Percentiles rank a stretch among this genome's conserved stretches.
Evolutionary conservation across 768 basidiomycete genomes (phyloP).

Genomic region (Trametes cinnabarina): DNA sequence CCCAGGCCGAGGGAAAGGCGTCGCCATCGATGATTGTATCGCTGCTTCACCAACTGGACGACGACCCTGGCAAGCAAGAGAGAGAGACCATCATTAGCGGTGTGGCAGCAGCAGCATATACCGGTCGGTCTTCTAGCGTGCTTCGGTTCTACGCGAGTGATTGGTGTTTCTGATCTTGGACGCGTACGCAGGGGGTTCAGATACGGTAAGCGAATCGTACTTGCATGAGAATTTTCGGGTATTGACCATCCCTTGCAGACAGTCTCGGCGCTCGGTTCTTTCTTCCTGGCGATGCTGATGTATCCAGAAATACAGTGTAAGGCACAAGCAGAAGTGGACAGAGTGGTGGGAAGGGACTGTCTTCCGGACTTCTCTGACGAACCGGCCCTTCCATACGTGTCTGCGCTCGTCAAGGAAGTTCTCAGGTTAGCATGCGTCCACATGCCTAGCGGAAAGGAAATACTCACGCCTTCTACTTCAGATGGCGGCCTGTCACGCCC

Average conservation of each 20-base stretch:
- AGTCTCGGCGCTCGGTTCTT: slow-evolving; percentile 24
- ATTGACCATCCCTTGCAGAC: slow-evolving; percentile 9
- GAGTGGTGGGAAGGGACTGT: slow-evolving; percentile 35
- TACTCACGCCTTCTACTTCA: not conserved
- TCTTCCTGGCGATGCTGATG: slow-evolving; percentile 34
- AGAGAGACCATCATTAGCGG: slow-evolving; percentile 20
- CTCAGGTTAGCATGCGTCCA: slow-evolving; percentile 16
- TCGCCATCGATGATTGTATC: slow-evolving; percentile 18
- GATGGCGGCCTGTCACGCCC: slow-evolving; percentile 22
- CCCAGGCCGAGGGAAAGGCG: slow-evolving; percentile 19
- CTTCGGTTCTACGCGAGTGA: no score
- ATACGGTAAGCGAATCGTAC: slow-evolving; percentile 14
- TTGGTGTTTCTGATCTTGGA: not conserved
- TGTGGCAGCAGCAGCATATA: slow-evolving; percentile 21
- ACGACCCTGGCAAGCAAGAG: slow-evolving; percentile 13
- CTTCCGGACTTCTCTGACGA: slow-evolving; percentile 31
- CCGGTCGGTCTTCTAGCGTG: slow-evolving; percentile 11
- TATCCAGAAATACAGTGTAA: slow-evolving; percentile 33
- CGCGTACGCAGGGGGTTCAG: slow-evolving; percentile 18
- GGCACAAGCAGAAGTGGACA: slow-evolving; percentile 39
- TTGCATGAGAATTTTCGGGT: not conserved
- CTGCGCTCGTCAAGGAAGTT: slow-evolving; percentile 36
- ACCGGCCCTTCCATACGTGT: slow-evolving; percentile 28
- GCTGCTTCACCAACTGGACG: slow-evolving; percentile 10
- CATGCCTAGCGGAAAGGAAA: not conserved